Evolutionary conservation across 2,329 filamentous ascomycete genomes (phyloP), one percentile per base, ranked within the genome.

Genomic region (Colletotrichum sansevieriae): DNA sequence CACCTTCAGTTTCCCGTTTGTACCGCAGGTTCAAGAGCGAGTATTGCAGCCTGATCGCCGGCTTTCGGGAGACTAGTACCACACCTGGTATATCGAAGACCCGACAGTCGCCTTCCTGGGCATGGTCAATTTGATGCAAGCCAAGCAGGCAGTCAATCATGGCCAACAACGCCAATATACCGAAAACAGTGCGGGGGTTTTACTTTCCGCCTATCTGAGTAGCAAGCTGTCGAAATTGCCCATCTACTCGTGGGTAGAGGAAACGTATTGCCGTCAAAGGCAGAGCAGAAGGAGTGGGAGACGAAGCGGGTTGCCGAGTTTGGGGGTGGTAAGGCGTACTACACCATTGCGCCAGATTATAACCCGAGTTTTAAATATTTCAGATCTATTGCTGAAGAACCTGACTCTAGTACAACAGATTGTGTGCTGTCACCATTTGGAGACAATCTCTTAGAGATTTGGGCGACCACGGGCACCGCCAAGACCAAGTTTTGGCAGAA

Each of bases 1-100:
- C 72, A 83, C 83, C 0, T 89, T 87, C 82, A 86, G 84, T 2
- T 75, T 89, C 0, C 87, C 86, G 0, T 90, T 86, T 72, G 72
- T 88, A 7, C 82, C 83, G 0, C 72, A 83, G 2, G 78, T 88
- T 0, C 78, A 82, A 35, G 77, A 84, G 29, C 76, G 81, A 15
- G 84, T 85, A 65, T 82, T 65, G 22, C 74, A 74, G 29, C 75
- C 74, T 6, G 73, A 77, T 25, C 75, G 76, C 3, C 72, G 78
- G 22, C 69, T 80, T 3, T 76, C 77, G 0, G 77, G 77, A 0
- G 77, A 80, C 2, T 81, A 78, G 66, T 78, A 79, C 70, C 78
- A 80, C 20, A 78, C 76, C 0, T 81, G 76, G 72, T 70, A 77
- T 22, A 78, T 78, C 4, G 75, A 78, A 22, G 78, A 81, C 51